phyloP scores from a whole-genome alignment of 2,329 filamentous ascomycete species.

The Zelopaecilomyces penicillatus region DNA sequence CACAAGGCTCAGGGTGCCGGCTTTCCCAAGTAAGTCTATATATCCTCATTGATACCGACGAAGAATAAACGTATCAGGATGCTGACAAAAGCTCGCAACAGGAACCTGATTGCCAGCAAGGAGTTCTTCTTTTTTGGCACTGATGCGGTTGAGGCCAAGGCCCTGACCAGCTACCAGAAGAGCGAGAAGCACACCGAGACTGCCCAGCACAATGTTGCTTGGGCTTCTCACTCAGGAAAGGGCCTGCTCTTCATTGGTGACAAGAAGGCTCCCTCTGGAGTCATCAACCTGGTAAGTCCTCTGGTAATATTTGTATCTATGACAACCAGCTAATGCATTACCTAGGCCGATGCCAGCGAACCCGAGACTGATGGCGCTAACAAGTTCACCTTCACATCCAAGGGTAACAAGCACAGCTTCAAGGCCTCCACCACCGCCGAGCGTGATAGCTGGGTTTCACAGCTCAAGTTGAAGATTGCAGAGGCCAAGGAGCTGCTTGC shows the following conservation, averaged over 20 bases:
- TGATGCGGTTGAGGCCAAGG: conserved; percentile 64
- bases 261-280: conserved; percentile 70
- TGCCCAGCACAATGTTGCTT: conserved; percentile 73
- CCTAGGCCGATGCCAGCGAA: conserved; percentile 54
- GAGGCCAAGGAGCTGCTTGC: conserved; percentile 78
- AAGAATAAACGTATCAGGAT: neutral
- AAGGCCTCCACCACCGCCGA: conserved; percentile 68
- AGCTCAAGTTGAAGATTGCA: conserved; percentile 71
- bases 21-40: conserved; percentile 69
- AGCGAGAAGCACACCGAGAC: conserved; percentile 73
- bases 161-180: conserved; percentile 70
- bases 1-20: conserved; percentile 81
- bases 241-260: conserved; percentile 88
- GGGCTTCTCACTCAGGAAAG: conserved; percentile 90
- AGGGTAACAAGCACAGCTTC: conserved; percentile 89
- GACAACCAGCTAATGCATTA: neutral
- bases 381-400: conserved; percentile 80
- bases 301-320: no score
- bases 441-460: conserved; percentile 86
- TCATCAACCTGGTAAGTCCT: conserved; percentile 71
- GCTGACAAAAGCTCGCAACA: conserved; percentile 26
- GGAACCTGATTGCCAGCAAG: conserved; percentile 85
- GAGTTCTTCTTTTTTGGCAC: conserved; percentile 84
- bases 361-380: conserved; percentile 64
- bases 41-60: neutral